Base-by-base conservation (phyloP, 2,329 filamentous ascomycete genomes). In the Venturia effusa region DNA sequence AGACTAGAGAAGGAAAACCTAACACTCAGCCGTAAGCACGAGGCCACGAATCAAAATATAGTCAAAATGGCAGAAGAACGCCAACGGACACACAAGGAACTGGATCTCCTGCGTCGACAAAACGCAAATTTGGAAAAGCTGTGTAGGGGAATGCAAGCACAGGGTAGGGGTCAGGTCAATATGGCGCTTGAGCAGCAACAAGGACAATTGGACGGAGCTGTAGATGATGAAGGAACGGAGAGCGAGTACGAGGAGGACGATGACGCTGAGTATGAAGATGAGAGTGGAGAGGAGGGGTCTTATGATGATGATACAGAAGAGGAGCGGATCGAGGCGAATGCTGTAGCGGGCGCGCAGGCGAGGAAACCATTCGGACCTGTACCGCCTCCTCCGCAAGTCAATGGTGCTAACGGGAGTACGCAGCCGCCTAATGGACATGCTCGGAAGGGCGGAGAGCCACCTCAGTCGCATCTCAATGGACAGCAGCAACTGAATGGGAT, bases 21-120 rank as follows among this genome's bases (percentile, higher is more conserved):
- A 70, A 88, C 85, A 22, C 83, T 96, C 61, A 96, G 91, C 68
- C 86, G 93, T 64, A 96, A 97, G 76, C 93, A 97, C 74, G 92
- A 97, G 70, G 86, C 90, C 59, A 95, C 92, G 32, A 94, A 94
- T 71, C 88, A 90, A 68, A 97, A 96, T 75, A 97, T 99, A 72
- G 85, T 97, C 65, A 90, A 94, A 72, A 96, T 97, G 93, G 94
- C 93, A 3, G 92, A 97, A 74, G 93, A 97, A 74, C 88, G 94
- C 19, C 88, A 86, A 37, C 85, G 88, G 69, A 84, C 86, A 70
- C 84, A 91, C 68, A 85, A 88, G 68, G 87, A 90, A 68, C 81
- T 92, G 63, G 90, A 96, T 68, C 85, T 88, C 41, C 85, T 91
- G 73, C 88, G 87, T 72, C 89, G 88, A 77, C 92, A 92, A 80